Evolutionary conservation across 2,329 filamentous ascomycete species (phyloP), one percentile per base, ranked within the genome.

Genomic region (Drechslerella coelobrocha): DNA sequence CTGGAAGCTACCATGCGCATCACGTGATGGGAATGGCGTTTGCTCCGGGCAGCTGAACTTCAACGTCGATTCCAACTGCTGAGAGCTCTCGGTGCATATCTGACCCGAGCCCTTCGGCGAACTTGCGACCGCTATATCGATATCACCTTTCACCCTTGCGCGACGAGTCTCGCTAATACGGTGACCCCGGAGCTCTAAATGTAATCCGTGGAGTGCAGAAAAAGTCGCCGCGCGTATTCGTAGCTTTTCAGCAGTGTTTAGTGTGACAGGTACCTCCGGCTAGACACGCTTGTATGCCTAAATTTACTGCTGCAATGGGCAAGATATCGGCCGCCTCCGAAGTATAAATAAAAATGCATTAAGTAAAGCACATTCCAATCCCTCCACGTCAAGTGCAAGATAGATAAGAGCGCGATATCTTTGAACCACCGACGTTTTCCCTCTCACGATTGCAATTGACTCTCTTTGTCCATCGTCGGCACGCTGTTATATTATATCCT

Each of bases 241-340:
- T 41, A 41, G 9, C n/a, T 5, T 41, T 5, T 17, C 9, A 5
- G n/a, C n/a, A 17, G 14, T n/a, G n/a, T n/a, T n/a, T n/a, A n/a
- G n/a, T n/a, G n/a, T n/a, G n/a, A n/a, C n/a, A n/a, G n/a, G n/a
- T n/a, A n/a, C n/a, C n/a, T n/a, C 41, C 41, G 41, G 41, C 17
- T 45, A 45, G 41, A 14, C 17, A 45, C 41, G 41, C 41, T 45
- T 45, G 19, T 23, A 5, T 45, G 41, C 19, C 14, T 19, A 4
- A 21, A 17, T 4, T 10, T 6, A 21, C 14, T 45, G 41, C 41
- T 21, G 41, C 41, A 45, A 19, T 21, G 5, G 34, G 34, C 34
- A 14, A 45, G n/a, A 14, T 5, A 8, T 45, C 41, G 41, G 41
- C 41, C 41, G 41, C 41, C 41, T 45, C 41, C 41, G 41, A 45